These are phyloP conservation scores for Apiospora arundinis DNA, from an alignment of 2,329 filamentous ascomycete species.

Conservation along the genomic window DNA sequence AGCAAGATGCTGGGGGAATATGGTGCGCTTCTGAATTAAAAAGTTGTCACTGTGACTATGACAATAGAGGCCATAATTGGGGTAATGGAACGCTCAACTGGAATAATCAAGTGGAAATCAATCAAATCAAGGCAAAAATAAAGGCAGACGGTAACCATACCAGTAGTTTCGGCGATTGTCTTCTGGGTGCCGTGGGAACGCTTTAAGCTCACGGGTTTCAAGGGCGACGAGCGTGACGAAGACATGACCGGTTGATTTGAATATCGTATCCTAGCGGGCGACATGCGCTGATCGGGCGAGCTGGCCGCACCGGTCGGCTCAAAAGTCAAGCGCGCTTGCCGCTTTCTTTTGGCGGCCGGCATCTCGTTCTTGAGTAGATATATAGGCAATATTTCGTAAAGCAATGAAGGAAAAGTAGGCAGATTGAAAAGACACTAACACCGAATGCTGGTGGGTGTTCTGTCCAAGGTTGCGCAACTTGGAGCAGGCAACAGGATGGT, in stretches of 20 bases:
- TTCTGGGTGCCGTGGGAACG: constrained; percentile 19
- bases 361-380: not conserved
- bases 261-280: constrained; percentile 39
- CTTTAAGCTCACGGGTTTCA: constrained; percentile 25
- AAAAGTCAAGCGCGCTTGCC: constrained; percentile 40
- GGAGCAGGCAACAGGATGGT: not conserved
- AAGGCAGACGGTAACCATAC: not conserved
- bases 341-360: constrained; percentile 32
- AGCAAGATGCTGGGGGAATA: not conserved
- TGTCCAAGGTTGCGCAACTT: not conserved
- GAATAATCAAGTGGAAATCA: not conserved
- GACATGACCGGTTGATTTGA: constrained; percentile 26
- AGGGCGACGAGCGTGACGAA: constrained; percentile 27
- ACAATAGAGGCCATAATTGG: not conserved
- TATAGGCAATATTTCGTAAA: not conserved
- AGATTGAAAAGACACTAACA: not conserved
- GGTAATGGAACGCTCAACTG: not conserved
- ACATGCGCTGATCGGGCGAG: constrained; percentile 31
- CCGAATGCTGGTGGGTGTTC: not conserved
- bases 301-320: constrained; percentile 35
- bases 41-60: not conserved
- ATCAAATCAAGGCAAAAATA: too few relatives aligned
- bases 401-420: not conserved
- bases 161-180: not conserved
- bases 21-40: too few relatives aligned